phyloP scores from a whole-genome alignment of 352 stramenopile species.

The Phytopythium delawarense region DNA sequence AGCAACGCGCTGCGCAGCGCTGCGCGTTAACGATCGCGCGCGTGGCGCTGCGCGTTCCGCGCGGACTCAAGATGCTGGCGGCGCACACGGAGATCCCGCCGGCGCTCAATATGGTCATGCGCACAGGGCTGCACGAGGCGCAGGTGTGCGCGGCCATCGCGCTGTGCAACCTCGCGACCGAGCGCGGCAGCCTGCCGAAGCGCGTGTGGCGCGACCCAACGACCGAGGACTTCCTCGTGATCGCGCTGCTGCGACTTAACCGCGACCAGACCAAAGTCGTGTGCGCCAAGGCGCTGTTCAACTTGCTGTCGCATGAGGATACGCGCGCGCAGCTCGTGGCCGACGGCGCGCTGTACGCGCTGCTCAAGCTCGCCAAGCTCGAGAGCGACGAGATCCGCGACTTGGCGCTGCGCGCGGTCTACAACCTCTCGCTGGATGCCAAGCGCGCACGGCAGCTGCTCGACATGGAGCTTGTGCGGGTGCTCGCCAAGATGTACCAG shows the following conservation, averaged over 20 bases:
- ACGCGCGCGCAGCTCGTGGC: slow-evolving; percentile 64
- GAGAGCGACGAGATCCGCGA: slow-evolving; percentile 75
- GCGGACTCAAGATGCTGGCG: slow-evolving; percentile 44
- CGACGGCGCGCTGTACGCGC: slow-evolving; percentile 77
- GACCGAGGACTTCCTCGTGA: slow-evolving; percentile 85
- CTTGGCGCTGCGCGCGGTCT: slow-evolving; percentile 63
- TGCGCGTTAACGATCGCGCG: slow-evolving; percentile 62
- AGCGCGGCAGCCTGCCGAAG: slow-evolving; percentile 28
- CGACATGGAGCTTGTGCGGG: slow-evolving; percentile 78
- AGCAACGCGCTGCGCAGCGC: slow-evolving; percentile 57
- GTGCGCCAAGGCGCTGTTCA: slow-evolving; percentile 83
- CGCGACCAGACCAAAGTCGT: slow-evolving; percentile 79
- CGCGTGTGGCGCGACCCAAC: slow-evolving; percentile 62
- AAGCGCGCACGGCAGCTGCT: slow-evolving; percentile 46
- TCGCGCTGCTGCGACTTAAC: slow-evolving; percentile 82
- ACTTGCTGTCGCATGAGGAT: slow-evolving; percentile 78
- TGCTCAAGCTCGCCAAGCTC: slow-evolving; percentile 81
- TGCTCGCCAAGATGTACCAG: slow-evolving; percentile 76
- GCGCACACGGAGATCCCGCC: slow-evolving; percentile 47
- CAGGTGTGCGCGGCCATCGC: slow-evolving; percentile 82
- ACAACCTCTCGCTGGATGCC: slow-evolving; percentile 68
- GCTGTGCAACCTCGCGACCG: slow-evolving; percentile 81
- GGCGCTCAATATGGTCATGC: slow-evolving; percentile 81
- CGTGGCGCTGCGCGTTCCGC: slow-evolving; percentile 35
- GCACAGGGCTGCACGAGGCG: slow-evolving; percentile 74